Evolutionary conservation across 768 basidiomycete species (phyloP).

Genomic region (Lyophyllum decastes): DNA sequence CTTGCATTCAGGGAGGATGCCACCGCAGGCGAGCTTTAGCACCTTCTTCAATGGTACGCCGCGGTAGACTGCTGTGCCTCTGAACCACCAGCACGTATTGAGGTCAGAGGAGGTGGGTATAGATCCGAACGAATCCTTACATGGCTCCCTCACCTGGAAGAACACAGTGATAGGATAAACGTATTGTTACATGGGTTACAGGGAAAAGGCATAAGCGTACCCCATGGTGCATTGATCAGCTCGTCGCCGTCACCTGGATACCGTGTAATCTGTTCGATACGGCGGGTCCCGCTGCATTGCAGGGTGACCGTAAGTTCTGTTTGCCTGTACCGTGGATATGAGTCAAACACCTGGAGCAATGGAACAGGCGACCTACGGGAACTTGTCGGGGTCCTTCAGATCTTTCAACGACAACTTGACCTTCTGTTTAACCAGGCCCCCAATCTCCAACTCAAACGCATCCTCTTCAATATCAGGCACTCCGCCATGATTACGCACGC

Average conservation of each 20-base stretch:
- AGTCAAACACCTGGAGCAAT: background rate
- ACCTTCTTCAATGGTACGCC: slow-evolving; percentile 57
- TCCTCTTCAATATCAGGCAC: slow-evolving; percentile 51
- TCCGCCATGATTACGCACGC: slow-evolving; percentile 56
- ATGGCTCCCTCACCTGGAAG: slow-evolving; percentile 47
- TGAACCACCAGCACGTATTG: slow-evolving; percentile 16
- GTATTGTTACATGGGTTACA: slow-evolving; percentile 1
- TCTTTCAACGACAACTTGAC: slow-evolving; percentile 47
- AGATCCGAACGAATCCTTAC: slow-evolving; percentile 25
- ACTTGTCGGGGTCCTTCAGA: slow-evolving; percentile 45
- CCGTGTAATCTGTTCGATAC: slow-evolving; percentile 51
- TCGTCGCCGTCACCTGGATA: slow-evolving; percentile 60
- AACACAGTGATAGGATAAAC: background rate
- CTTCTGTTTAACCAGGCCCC: slow-evolving; percentile 48
- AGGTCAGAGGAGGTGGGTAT: background rate
- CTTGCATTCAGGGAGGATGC: slow-evolving; percentile 44
- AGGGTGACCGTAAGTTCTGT: slow-evolving; percentile 51
- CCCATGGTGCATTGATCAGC: slow-evolving; percentile 53
- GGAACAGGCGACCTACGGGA: slow-evolving; percentile 37
- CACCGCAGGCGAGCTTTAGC: slow-evolving; percentile 53
- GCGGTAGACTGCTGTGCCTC: slow-evolving; percentile 52
- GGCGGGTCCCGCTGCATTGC: slow-evolving; percentile 55
- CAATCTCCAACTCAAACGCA: slow-evolving; percentile 49
- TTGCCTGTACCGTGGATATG: slow-evolving; percentile 31
- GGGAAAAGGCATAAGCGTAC: slow-evolving; percentile 10